phyloP scores from a whole-genome alignment of 2,329 filamentous ascomycete species.

The Ophiostoma himal-ulmi region DNA sequence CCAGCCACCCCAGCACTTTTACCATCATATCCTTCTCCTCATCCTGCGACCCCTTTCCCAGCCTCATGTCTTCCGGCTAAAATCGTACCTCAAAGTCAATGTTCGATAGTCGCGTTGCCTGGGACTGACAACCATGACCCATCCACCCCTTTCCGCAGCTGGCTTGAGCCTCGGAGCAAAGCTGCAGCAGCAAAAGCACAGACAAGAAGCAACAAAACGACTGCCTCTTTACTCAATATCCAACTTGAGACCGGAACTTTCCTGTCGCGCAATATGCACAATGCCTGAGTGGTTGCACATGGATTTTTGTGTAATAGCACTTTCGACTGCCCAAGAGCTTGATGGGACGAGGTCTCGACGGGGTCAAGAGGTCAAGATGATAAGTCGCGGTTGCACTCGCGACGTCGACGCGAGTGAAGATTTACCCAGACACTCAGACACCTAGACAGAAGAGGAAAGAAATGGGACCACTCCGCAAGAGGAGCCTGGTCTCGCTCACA shows the following conservation, averaged over 20 bases:
- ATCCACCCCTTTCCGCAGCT: background rate
- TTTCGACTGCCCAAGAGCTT: background rate
- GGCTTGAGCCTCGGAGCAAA: conserved; percentile 4
- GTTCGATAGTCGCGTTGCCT: background rate
- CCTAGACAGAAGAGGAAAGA: background rate
- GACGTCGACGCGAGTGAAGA: background rate
- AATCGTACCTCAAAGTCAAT: background rate
- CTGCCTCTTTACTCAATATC: background rate
- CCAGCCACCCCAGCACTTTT: background rate
- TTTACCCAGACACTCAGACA: conserved; percentile 4
- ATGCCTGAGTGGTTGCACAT: conserved; percentile 1
- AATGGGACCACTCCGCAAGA: background rate
- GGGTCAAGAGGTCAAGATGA: background rate
- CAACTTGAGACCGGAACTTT: background rate
- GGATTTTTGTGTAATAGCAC: background rate
- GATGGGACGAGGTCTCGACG: background rate
- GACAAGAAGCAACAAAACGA: background rate
- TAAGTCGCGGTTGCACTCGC: background rate
- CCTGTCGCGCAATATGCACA: conserved; percentile 5
- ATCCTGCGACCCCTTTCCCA: background rate
- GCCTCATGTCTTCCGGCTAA: conserved; percentile 1
- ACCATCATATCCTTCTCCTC: background rate
- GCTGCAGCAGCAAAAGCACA: background rate
- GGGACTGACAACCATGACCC: background rate
- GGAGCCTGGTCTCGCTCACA: background rate